Percentiles rank a stretch among this genome's conserved stretches.
Evolutionary conservation across 2,329 filamentous ascomycete genomes (phyloP).

Genomic region (Aspergillus hiratsukae): DNA sequence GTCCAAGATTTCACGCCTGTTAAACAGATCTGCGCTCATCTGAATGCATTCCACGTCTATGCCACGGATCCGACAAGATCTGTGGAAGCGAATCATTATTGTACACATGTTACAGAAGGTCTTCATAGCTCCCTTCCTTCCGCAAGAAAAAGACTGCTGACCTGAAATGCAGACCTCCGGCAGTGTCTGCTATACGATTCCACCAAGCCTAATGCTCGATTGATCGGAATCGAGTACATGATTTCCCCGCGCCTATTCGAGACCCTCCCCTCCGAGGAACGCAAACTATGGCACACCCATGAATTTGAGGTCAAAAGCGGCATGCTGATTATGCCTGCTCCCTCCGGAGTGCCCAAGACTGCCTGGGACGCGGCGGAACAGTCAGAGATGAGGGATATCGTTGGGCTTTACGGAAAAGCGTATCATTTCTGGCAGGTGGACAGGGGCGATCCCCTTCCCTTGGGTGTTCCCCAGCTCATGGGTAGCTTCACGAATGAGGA

Average conservation of each 20-base stretch:
- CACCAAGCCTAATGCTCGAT: conserved; percentile 59
- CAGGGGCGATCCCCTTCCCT: conserved; percentile 60
- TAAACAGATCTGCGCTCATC: conserved; percentile 72
- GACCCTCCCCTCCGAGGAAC: conserved; percentile 62
- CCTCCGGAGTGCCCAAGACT: conserved; percentile 43
- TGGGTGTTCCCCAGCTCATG: conserved; percentile 61
- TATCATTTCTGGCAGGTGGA: conserved; percentile 88
- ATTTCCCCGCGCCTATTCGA: conserved; percentile 66
- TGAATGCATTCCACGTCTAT: conserved; percentile 85
- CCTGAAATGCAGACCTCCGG: conserved; percentile 56
- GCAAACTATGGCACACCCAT: conserved; percentile 74
- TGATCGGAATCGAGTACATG: conserved; percentile 89
- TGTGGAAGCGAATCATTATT: conserved; percentile 82
- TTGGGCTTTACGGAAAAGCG: conserved; percentile 74
- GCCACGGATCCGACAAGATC: conserved; percentile 64
- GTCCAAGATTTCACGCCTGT: conserved; percentile 59
- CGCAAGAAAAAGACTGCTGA: not conserved
- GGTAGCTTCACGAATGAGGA: conserved; percentile 48
- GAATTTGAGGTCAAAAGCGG: conserved; percentile 46
- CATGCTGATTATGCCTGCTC: conserved; percentile 40
- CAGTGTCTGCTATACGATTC: conserved; percentile 85
- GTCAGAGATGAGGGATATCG: conserved; percentile 72
- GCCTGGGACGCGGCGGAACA: conserved; percentile 75
- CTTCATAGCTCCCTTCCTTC: not conserved
- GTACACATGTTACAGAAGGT: conserved; percentile 66